Base-by-base conservation (phyloP, 2,329 filamentous ascomycete genomes). In the Cyphellophora europaea region DNA sequence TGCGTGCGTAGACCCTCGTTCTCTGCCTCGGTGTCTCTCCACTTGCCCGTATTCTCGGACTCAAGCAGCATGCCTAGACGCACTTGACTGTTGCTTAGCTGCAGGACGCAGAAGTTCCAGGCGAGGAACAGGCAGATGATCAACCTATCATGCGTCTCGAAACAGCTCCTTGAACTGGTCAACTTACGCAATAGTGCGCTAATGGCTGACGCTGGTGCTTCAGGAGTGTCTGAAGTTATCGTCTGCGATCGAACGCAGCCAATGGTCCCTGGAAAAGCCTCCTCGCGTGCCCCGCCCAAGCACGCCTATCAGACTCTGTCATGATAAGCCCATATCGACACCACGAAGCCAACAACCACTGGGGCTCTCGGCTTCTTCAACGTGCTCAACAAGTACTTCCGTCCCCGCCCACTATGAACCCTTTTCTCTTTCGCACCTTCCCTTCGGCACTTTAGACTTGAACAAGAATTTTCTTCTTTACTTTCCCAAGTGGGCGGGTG, bases 371-470 rank as follows among this genome's bases (percentile, higher is more conserved):
- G 16, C 28, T 12, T 32, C 17, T 2, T 6, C n/a, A 11, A 19
- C 15, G 11, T 10, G 3, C 30, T 5, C 13, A 19, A 13, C 12
- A 33, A 29, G 47, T 49, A 13, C 37, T 27, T 27, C 33, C 21
- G n/a, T 25, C 8, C 21, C n/a, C 21, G n/a, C 8, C 8, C n/a
- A 25, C 8, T 25, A 25, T 25, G 21, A 25, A 25, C 21, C 21
- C 21, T n/a, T n/a, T n/a, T n/a, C n/a, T n/a, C n/a, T n/a, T n/a
- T 25, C 21, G 21, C n/a, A n/a, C 21, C 21, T n/a, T n/a, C n/a
- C 21, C 8, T 25, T 8, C 45, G 45, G 40, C 38, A 42, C 36
- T 41, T 46, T 32, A 39, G 39, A 36, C 40, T 48, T 32, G 43
- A 8, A 8, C 8, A 8, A 25, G 21, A 8, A 8, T 25, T 8